These are phyloP conservation scores for Medicago ruthenica DNA, from an alignment of 306 rosid species.

Conservation along the genomic window DNA sequence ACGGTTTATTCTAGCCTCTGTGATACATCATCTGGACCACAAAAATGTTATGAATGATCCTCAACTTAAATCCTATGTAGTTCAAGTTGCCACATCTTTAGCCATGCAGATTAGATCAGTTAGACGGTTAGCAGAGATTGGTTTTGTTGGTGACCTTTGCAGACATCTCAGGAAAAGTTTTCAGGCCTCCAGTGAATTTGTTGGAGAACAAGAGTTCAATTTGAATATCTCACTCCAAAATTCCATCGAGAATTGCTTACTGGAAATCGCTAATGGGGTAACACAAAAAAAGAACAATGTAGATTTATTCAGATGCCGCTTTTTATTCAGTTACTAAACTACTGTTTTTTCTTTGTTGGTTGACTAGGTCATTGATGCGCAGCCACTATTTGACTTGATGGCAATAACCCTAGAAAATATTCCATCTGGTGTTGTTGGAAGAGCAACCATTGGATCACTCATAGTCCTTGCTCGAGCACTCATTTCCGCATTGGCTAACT, in stretches of 20 bases:
- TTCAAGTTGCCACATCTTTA: conserved; percentile 81
- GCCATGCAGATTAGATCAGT: conserved; percentile 81
- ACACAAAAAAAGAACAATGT: not conserved
- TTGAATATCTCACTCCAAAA: conserved; percentile 75
- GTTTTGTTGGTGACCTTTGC: conserved; percentile 90
- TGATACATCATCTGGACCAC: conserved; percentile 95
- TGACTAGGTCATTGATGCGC: conserved; percentile 71
- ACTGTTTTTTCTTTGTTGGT: conserved; percentile 28
- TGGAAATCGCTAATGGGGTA: conserved; percentile 87
- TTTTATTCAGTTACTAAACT: conserved; percentile 35
- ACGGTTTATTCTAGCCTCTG: conserved; percentile 66
- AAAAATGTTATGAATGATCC: conserved; percentile 82
- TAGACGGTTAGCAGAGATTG: conserved; percentile 73
- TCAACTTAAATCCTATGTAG: conserved; percentile 68
- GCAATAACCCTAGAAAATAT: conserved; percentile 82
- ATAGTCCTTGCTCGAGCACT: conserved; percentile 77
- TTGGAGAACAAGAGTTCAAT: conserved; percentile 81
- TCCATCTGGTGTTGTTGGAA: conserved; percentile 74
- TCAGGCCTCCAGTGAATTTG: conserved; percentile 66
- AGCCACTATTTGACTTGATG: conserved; percentile 86
- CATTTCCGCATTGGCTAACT: conserved; percentile 61
- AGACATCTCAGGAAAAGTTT: conserved; percentile 92
- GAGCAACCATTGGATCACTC: conserved; percentile 78
- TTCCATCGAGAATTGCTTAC: conserved; percentile 86
- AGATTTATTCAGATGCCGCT: conserved; percentile 7